Evolutionary conservation across 441 rosid species (phyloP).

Genomic region (Erodium trifolium): DNA sequence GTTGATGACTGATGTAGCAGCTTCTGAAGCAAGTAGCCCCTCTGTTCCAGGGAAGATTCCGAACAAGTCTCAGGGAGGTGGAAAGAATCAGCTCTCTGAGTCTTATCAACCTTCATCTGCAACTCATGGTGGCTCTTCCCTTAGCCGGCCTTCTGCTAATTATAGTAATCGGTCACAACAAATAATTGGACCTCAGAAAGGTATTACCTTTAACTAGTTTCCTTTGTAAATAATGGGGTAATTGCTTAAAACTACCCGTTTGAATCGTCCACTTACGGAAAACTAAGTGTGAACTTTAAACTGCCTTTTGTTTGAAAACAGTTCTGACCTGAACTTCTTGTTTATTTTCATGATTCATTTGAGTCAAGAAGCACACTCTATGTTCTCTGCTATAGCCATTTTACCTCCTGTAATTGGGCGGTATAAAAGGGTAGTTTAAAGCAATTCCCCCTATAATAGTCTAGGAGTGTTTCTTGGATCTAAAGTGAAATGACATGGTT

Average conservation of each 20-base stretch:
- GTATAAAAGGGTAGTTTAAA: too few relatives aligned
- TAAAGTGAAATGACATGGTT: not conserved
- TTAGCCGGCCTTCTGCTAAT: constrained; percentile 65
- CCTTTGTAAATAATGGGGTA: not conserved
- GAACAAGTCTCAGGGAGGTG: constrained; percentile 45
- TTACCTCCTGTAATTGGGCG: too few relatives aligned
- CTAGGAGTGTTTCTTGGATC: not conserved
- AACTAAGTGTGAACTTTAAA: too few relatives aligned
- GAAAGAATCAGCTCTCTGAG: constrained; percentile 45
- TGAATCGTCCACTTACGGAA: too few relatives aligned
- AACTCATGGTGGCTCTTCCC: constrained; percentile 24
- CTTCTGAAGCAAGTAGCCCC: constrained; percentile 35
- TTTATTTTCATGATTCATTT: too few relatives aligned
- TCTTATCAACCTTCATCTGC: constrained; percentile 43
- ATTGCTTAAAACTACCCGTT: too few relatives aligned
- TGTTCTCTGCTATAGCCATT: too few relatives aligned
- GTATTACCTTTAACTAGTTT: constrained; percentile 23
- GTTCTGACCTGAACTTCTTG: too few relatives aligned
- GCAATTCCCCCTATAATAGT: not conserved
- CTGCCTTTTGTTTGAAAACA: too few relatives aligned
- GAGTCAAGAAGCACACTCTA: too few relatives aligned
- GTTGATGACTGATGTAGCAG: constrained; percentile 24
- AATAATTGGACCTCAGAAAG: constrained; percentile 56
- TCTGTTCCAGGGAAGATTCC: constrained; percentile 36
- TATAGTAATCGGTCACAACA: constrained; percentile 64